phyloP scores from a whole-genome alignment of 805 yeast species.

The Kurtzmaniella fragi region DNA sequence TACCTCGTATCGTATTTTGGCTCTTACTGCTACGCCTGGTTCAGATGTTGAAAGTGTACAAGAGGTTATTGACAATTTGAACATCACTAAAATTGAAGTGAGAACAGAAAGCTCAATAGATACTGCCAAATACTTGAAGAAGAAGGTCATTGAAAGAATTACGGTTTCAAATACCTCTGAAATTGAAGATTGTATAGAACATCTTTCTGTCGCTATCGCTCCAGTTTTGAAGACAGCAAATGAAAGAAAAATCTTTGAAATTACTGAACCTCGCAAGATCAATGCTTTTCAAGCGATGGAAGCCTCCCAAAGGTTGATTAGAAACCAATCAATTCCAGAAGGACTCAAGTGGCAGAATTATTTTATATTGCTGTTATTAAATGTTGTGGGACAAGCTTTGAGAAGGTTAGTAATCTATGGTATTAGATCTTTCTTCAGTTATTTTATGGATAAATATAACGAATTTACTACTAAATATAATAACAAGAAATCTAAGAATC shows the following conservation, averaged over 20 bases:
- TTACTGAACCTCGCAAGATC: constrained; percentile 60
- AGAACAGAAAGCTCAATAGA: constrained; percentile 84
- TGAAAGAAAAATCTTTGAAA: constrained; percentile 56
- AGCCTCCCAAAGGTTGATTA: constrained; percentile 53
- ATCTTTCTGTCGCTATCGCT: constrained; percentile 56
- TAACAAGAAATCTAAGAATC: constrained; percentile 55
- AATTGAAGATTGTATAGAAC: constrained; percentile 50
- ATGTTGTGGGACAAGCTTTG: constrained; percentile 67
- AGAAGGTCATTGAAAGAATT: constrained; percentile 55
- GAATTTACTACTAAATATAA: constrained; percentile 57
- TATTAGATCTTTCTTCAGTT: constrained; percentile 64
- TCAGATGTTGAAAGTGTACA: constrained; percentile 85
- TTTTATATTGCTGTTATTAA: constrained; percentile 56
- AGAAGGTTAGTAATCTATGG: constrained; percentile 78
- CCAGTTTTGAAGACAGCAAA: constrained; percentile 65
- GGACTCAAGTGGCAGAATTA: constrained; percentile 72
- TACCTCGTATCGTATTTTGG: constrained; percentile 64
- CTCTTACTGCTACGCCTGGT: constrained; percentile 95
- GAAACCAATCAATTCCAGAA: constrained; percentile 53
- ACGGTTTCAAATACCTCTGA: constrained; percentile 51
- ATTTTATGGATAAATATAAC: constrained; percentile 53
- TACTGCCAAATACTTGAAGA: constrained; percentile 71
- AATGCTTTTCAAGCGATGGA: constrained; percentile 71
- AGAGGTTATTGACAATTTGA: constrained; percentile 67
- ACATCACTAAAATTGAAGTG: constrained; percentile 73